Evolutionary conservation across 148 eudicot species (phyloP), one percentile per base, ranked within the genome.

Genomic region (Polygonum aviculare): DNA sequence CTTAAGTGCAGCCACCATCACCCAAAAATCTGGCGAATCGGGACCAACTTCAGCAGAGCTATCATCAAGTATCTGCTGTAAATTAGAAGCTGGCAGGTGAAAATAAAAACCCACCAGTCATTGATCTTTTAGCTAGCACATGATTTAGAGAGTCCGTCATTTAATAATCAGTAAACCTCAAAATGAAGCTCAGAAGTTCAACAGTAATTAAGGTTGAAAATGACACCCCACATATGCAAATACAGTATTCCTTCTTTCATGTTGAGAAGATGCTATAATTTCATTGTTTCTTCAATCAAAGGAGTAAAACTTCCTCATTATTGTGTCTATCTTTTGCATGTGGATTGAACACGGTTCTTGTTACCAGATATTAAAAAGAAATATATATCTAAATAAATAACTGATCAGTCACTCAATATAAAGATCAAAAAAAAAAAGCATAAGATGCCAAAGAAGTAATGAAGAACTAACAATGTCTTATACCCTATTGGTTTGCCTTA

Each of bases 1-100:
- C 98, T 92, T 89, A 69, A 95, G 83, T 76, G 98, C 96, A 41
- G 97, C 97, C 80, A 95, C 94, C 94, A 92, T 85, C 80, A 92
- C 94, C 98, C 98, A 95, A 87, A 92, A 95, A 75, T 89, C 96
- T 55, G 91, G 79, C 74, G 97, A 92, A 79, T 75, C 81, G 49
- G 90, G 81, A 77, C 85, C 82, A 57, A 95, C 87, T 77, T 92
- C 96, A 84, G 93, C 88, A 86, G 83, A 85, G 52, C 81, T 83
- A 81, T 95, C 94, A 79, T 87, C 80, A 57, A 95, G 81, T 81
- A 95, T 84, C 77, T 81, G 86, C 55, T 81, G 83, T 79, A 95
- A 75, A 80, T 77, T 74, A 80, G 94, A 79, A 81, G 92, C 98
- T 95, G 86, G 33, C 60, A 78, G 60, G 48, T 74, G 74, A 79